A percentile compares a stretch with the other conserved stretches of the same genome.
Evolutionary conservation across 2,329 filamentous ascomycete genomes (phyloP).

Genomic region (Talaromyces marneffei): DNA sequence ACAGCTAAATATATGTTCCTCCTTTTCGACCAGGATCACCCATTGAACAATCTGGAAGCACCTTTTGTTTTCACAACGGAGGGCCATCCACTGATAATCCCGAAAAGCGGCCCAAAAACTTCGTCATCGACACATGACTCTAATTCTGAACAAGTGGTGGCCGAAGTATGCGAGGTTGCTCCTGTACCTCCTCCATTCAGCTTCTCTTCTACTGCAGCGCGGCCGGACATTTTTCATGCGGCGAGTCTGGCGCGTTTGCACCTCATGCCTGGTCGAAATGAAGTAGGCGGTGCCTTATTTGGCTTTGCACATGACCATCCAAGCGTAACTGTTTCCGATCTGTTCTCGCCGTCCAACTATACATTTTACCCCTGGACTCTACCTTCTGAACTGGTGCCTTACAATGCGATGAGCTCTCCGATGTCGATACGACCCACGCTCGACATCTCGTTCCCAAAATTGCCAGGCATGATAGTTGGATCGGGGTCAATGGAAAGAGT

Average conservation of each 20-base stretch:
- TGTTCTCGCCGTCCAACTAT: constrained; percentile 64
- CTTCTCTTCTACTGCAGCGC: constrained; percentile 71
- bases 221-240: constrained; percentile 80
- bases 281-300: constrained; percentile 53
- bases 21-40: constrained; percentile 78
- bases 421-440: constrained; percentile 68
- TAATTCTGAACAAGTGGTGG: constrained; percentile 14
- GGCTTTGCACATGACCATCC: constrained; percentile 52
- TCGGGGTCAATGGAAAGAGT: constrained; percentile 52
- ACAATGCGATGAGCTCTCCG: constrained; percentile 68
- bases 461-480: constrained; percentile 45
- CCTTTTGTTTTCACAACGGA: constrained; percentile 94
- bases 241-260: constrained; percentile 78
- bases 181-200: constrained; percentile 58
- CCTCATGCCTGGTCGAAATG: constrained; percentile 56
- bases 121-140: constrained; percentile 14
- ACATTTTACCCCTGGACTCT: constrained; percentile 93
- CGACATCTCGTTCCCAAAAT: constrained; percentile 59
- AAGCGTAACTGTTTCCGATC: constrained; percentile 50
- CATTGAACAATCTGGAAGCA: constrained; percentile 78
- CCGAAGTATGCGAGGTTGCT: constrained; percentile 61
- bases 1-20: constrained; percentile 94
- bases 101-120: constrained; percentile 40
- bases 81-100: constrained; percentile 86
- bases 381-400: constrained; percentile 66